Conservation (phyloP, 371 early-diverging fungal genomes). For the Rhizopus delemar region DNA sequence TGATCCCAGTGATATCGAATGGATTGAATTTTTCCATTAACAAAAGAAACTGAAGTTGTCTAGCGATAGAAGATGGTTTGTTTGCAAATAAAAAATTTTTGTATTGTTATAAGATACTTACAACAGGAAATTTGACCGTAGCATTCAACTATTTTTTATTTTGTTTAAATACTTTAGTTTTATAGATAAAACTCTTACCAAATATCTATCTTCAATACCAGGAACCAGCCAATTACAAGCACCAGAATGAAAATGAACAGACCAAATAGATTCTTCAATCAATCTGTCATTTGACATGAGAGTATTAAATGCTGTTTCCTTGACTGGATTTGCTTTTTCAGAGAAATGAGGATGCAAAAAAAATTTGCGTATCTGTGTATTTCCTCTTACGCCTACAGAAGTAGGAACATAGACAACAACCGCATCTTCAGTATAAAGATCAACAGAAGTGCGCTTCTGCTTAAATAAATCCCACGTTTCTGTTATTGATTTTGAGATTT, state of each 20-base stretch:
- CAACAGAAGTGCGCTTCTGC: conserved; percentile 33
- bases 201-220: conserved; percentile 24
- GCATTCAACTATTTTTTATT: conserved; percentile 27
- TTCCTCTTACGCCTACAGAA: conserved; percentile 37
- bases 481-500: conserved; percentile 16
- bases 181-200: conserved; percentile 10
- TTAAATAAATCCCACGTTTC: conserved; percentile 40
- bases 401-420: conserved; percentile 45
- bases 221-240: conserved; percentile 49
- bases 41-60: conserved; percentile 45
- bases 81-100: neutral
- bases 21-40: conserved; percentile 26
- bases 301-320: conserved; percentile 41
- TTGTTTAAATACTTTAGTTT: no score
- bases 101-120: conserved; percentile 13
- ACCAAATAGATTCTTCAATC: conserved; percentile 50
- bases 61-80: conserved; percentile 11
- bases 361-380: conserved; percentile 35
- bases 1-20: conserved; percentile 52
- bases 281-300: conserved; percentile 24
- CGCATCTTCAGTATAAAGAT: conserved; percentile 42
- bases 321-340: conserved; percentile 28
- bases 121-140: conserved; percentile 38
- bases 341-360: conserved; percentile 37
- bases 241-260: conserved; percentile 35